Percentiles rank a stretch among this genome's conserved stretches.
Evolutionary conservation across 768 basidiomycete genomes (phyloP).

Genomic region (Daedalea quercina): DNA sequence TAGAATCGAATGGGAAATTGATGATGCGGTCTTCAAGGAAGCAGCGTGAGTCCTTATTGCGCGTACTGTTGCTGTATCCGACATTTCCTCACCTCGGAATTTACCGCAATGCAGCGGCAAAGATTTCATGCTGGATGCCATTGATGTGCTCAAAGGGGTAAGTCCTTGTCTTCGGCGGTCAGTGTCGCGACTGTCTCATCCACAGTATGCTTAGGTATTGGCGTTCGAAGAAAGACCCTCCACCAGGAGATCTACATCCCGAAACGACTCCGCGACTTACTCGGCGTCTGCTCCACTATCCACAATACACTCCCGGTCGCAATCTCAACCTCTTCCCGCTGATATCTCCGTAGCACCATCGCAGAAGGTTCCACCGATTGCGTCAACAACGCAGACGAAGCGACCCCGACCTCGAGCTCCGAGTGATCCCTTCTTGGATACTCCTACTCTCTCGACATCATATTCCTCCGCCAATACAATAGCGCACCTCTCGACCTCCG

Average conservation of each 20-base stretch:
- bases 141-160: slow-evolving; percentile 86
- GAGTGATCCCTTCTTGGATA: slow-evolving; percentile 76
- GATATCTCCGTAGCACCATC: slow-evolving; percentile 16
- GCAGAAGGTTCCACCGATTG: slow-evolving; percentile 32
- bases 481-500: slow-evolving; percentile 24
- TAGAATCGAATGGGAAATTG: slow-evolving; percentile 83
- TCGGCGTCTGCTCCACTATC: slow-evolving; percentile 32
- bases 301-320: slow-evolving; percentile 45
- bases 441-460: slow-evolving; percentile 50
- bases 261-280: slow-evolving; percentile 16
- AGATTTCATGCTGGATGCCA: slow-evolving; percentile 90
- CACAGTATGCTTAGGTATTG: slow-evolving; percentile 34
- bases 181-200: slow-evolving; percentile 6
- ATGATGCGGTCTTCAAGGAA: slow-evolving; percentile 93
- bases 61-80: slow-evolving; percentile 7
- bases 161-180: slow-evolving; percentile 22
- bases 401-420: slow-evolving; percentile 69
- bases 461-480: slow-evolving; percentile 43
- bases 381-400: slow-evolving; percentile 44
- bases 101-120: slow-evolving; percentile 56
- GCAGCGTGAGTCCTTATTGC: slow-evolving; percentile 63
- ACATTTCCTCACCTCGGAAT: slow-evolving; percentile 16
- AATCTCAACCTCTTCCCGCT: slow-evolving; percentile 45
- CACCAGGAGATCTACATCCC: slow-evolving; percentile 21
- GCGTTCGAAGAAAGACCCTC: slow-evolving; percentile 68